These are phyloP conservation scores for Trichophyton rubrum DNA, from an alignment of 2,329 filamentous ascomycete species.

Conservation along the genomic window DNA sequence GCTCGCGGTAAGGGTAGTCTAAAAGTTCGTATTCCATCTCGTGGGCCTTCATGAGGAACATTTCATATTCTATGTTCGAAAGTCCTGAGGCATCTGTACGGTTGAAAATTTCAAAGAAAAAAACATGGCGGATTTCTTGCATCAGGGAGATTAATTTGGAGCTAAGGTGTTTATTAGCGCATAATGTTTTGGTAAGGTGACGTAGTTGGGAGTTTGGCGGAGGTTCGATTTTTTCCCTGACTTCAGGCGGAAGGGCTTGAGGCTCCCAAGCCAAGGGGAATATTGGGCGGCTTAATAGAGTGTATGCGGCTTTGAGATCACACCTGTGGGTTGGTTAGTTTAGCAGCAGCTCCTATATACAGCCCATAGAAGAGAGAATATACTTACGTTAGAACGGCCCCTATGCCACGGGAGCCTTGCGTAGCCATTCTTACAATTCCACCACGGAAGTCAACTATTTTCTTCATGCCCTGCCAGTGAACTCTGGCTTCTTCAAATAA, in stretches of 20 bases:
- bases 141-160: slow-evolving; percentile 18
- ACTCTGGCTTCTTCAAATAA: slow-evolving; percentile 28
- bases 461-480: slow-evolving; percentile 27
- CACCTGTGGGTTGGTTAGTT: slow-evolving; percentile 15
- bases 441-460: slow-evolving; percentile 28
- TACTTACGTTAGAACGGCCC: slow-evolving; percentile 22
- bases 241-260: slow-evolving; percentile 19
- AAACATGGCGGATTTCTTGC: slow-evolving; percentile 20
- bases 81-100: slow-evolving; percentile 16
- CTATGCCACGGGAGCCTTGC: slow-evolving; percentile 18
- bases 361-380: not conserved
- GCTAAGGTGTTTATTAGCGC: slow-evolving; percentile 21
- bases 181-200: slow-evolving; percentile 20
- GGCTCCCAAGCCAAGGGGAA: slow-evolving; percentile 25
- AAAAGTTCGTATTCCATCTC: slow-evolving; percentile 29
- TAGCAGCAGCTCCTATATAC: not conserved
- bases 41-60: slow-evolving; percentile 24
- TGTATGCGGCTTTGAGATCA: slow-evolving; percentile 26
- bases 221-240: slow-evolving; percentile 21
- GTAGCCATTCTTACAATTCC: slow-evolving; percentile 16
- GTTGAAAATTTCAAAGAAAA: slow-evolving; percentile 23
- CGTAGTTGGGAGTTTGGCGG: slow-evolving; percentile 17
- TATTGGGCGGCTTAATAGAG: slow-evolving; percentile 23
- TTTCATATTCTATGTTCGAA: slow-evolving; percentile 19
- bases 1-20: slow-evolving; percentile 23